phyloP scores from a whole-genome alignment of 306 rosid species.

The Fragaria ananassa region DNA sequence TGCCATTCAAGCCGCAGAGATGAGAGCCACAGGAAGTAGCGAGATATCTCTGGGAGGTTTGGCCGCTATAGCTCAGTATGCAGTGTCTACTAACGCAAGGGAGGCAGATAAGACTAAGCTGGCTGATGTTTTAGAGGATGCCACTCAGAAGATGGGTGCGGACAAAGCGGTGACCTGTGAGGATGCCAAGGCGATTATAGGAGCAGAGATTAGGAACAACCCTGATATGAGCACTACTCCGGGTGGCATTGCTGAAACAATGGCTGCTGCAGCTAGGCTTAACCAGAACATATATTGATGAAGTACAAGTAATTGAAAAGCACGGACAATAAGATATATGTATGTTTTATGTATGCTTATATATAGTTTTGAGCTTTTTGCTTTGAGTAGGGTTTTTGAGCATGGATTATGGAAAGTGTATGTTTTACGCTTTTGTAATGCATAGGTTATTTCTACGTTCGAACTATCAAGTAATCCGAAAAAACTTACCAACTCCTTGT shows the following conservation, averaged over 20 bases:
- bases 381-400: neutral
- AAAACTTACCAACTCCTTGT: neutral
- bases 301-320: too few species aligned
- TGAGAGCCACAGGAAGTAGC: constrained; percentile 37
- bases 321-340: neutral
- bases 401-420: neutral
- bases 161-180: constrained; percentile 61
- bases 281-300: constrained; percentile 35
- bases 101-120: constrained; percentile 30
- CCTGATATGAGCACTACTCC: constrained; percentile 51
- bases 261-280: constrained; percentile 50
- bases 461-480: neutral
- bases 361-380: neutral
- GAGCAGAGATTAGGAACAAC: constrained; percentile 61
- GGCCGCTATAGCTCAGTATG: constrained; percentile 45
- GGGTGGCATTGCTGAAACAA: constrained; percentile 55
- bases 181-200: constrained; percentile 58
- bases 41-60: constrained; percentile 28
- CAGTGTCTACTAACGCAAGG: constrained; percentile 39
- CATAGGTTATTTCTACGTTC: neutral
- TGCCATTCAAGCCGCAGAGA: constrained; percentile 48
- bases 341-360: neutral
- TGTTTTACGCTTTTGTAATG: neutral
- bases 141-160: constrained; percentile 27
- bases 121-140: constrained; percentile 42